These are phyloP conservation scores for Exserohilum rostratum DNA, from an alignment of 2,329 filamentous ascomycete genomes.

Conservation along the genomic window DNA sequence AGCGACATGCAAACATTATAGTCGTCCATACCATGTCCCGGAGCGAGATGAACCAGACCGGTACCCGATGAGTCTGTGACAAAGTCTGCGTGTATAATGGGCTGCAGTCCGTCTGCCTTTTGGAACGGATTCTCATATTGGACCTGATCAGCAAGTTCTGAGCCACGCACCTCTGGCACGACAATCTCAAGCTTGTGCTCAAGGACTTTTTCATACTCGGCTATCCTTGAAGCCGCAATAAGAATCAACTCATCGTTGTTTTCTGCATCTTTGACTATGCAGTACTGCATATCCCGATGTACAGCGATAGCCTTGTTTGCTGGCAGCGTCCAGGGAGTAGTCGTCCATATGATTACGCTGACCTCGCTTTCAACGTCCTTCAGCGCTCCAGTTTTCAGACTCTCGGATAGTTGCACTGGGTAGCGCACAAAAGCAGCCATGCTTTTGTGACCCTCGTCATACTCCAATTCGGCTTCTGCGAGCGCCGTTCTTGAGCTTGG, in stretches of 20 bases:
- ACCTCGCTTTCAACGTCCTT: slow-evolving; percentile 48
- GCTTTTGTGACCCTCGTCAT: slow-evolving; percentile 75
- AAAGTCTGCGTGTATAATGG: slow-evolving; percentile 83
- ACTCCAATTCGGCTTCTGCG: slow-evolving; percentile 84
- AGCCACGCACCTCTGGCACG: slow-evolving; percentile 65
- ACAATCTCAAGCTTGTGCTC: slow-evolving; percentile 55
- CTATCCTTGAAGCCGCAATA: slow-evolving; percentile 73
- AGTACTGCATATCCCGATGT: slow-evolving; percentile 75
- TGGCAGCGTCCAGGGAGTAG: slow-evolving; percentile 95
- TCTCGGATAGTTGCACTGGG: slow-evolving; percentile 61
- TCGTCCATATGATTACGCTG: slow-evolving; percentile 95
- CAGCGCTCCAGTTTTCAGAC: slow-evolving; percentile 50
- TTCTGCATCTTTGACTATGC: slow-evolving; percentile 60
- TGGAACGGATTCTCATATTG: slow-evolving; percentile 75
- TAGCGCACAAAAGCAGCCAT: slow-evolving; percentile 81
- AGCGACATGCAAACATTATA: slow-evolving; percentile 79
- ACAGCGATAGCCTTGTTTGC: slow-evolving; percentile 91
- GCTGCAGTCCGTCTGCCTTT: slow-evolving; percentile 64
- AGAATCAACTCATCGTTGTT: slow-evolving; percentile 64
- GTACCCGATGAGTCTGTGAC: slow-evolving; percentile 90
- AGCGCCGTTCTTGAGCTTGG: slow-evolving; percentile 78
- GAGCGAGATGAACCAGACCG: slow-evolving; percentile 91
- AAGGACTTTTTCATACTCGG: slow-evolving; percentile 52
- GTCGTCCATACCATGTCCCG: slow-evolving; percentile 95
- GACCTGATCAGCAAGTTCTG: slow-evolving; percentile 65